Percentiles rank a stretch among this genome's conserved stretches.
phyloP scores from a whole-genome alignment of 768 basidiomycete species.

The Mycena vitilis region DNA sequence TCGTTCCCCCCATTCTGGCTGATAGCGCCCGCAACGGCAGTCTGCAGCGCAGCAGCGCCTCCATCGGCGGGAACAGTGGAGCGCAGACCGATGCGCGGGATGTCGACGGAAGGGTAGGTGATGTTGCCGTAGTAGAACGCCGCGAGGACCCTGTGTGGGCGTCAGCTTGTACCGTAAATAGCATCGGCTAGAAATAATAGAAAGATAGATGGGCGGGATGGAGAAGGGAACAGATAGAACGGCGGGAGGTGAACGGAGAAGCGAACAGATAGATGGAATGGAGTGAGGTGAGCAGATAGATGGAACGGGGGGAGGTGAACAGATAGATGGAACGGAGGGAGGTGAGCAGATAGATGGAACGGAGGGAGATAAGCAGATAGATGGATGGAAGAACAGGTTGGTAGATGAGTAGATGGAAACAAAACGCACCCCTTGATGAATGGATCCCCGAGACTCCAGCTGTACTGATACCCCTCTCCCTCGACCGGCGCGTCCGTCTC shows the following conservation, averaged over 20 bases:
- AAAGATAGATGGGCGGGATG: not conserved
- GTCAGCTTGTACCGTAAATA: too few species aligned
- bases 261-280: too few species aligned
- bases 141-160: slow-evolving; percentile 62
- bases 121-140: slow-evolving; percentile 79
- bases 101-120: slow-evolving; percentile 68
- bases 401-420: too few species aligned
- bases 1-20: slow-evolving; percentile 47
- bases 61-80: slow-evolving; percentile 77
- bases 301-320: too few species aligned
- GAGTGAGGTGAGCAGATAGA: too few species aligned
- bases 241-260: too few species aligned
- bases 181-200: not conserved
- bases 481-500: slow-evolving; percentile 70
- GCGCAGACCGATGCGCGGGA: slow-evolving; percentile 75
- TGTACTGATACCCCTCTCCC: slow-evolving; percentile 70
- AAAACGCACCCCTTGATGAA: slow-evolving; percentile 76
- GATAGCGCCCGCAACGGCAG: slow-evolving; percentile 50
- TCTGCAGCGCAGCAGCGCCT: slow-evolving; percentile 42
- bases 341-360: too few species aligned
- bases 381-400: too few species aligned
- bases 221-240: too few species aligned
- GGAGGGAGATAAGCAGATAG: too few species aligned
- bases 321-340: too few species aligned
- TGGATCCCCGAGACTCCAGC: slow-evolving; percentile 83